phyloP scores from a whole-genome alignment of 1,284 basidiomycete genomes.

The Sanghuangporus sanghuang region DNA sequence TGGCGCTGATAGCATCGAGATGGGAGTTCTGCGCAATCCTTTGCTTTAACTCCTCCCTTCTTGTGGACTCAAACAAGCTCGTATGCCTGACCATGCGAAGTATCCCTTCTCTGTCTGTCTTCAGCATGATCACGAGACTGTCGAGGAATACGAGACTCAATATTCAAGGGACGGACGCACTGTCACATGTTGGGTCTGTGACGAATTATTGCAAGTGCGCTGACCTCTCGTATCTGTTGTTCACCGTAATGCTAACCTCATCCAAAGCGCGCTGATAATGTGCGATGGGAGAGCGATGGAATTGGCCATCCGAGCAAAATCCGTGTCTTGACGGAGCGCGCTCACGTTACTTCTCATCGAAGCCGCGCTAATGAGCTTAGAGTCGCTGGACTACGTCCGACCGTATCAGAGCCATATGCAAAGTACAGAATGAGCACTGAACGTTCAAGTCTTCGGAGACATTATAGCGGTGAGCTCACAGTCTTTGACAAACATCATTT shows the following conservation, averaged over 20 bases:
- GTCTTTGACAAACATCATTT: background rate
- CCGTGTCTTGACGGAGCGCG: slow-evolving; percentile 7
- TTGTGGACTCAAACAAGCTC: background rate
- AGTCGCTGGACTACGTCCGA: background rate
- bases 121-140: background rate
- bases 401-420: background rate
- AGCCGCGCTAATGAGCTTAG: background rate
- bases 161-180: slow-evolving; percentile 3
- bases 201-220: slow-evolving; percentile 2
- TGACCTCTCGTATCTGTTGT: background rate
- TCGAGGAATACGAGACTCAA: slow-evolving; percentile 3
- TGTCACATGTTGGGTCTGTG: slow-evolving; percentile 11
- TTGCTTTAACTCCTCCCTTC: background rate
- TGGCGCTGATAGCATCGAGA: background rate
- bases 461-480: background rate
- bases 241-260: background rate
- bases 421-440: background rate
- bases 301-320: slow-evolving; percentile 5
- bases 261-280: background rate
- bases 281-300: slow-evolving; percentile 10
- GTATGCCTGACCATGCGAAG: background rate
- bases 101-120: slow-evolving; percentile 9
- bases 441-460: background rate
- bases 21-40: background rate
- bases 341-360: background rate